Evolutionary conservation across 2,329 filamentous ascomycete species (phyloP), one percentile per base, ranked within the genome.

Genomic region (Cordyceps sp.): DNA sequence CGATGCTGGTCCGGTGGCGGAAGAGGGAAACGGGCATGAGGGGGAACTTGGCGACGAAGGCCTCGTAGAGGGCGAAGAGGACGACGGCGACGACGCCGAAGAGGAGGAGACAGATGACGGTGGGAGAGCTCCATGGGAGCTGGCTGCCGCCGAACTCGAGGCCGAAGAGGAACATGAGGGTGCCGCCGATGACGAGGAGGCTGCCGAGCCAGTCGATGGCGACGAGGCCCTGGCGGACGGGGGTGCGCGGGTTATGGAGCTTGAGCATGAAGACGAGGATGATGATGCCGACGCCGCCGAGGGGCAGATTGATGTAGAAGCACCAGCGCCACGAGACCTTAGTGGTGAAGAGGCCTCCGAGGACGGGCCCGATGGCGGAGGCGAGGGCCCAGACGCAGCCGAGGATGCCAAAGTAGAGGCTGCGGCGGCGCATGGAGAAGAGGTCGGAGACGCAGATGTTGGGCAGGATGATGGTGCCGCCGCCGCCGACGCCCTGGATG

Each of bases 161-260:
- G 1, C 84, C 86, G 26, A 93, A 72, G 4, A 93, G 69, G 40
- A 93, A 64, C 81, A 93, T 88, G 15, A 92, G 61, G 0, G 81
- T 86, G 15, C 78, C 82, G 26, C 78, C 79, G 17, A 86, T 67
- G 47, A 92, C 71, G 20, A 66, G 53, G 5, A 65, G 12, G 35
- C 59, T 66, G 23, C 67, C 67, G 0, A 59, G 38, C 69, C 69
- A 74, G 50, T 74, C 69, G 29, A 74, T 61, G 14, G 76, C 75
- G 21, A 67, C 62, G 5, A 83, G 55, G 1, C 78, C 78, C 31
- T 73, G 52, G 32, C 60, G 53, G 10, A 80, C 48, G 0, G 73
- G 65, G 0, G 78, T 82, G 33, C 64, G 62, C 1, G 78, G 77
- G 22, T 74, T 78, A 48, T 81, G 71, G 16, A 83, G 53, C 46